phyloP scores from a whole-genome alignment of 139 green algal genomes.

The Coccomyxa sp. region DNA sequence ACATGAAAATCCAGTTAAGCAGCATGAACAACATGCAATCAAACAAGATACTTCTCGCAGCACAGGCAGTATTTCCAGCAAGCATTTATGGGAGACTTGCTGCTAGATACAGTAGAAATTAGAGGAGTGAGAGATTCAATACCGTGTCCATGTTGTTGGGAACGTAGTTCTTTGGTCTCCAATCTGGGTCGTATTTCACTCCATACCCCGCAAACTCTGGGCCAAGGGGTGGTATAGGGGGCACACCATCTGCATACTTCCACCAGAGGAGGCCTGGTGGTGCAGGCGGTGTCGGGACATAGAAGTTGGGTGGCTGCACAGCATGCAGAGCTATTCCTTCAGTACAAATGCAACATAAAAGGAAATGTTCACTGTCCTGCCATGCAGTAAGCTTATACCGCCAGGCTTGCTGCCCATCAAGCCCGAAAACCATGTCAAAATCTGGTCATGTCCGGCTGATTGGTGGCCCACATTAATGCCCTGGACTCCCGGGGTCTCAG shows the following conservation, averaged over 20 bases:
- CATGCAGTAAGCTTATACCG: not conserved
- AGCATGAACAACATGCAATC: not conserved
- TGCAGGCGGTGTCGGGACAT: slow-evolving; percentile 7
- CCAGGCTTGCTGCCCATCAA: not conserved
- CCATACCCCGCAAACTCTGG: not conserved
- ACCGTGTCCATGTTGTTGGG: not conserved
- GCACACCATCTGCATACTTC: slow-evolving; percentile 17
- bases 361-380: not conserved
- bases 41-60: not conserved
- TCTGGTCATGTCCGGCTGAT: not conserved
- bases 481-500: not conserved
- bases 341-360: not conserved
- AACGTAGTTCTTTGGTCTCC: not conserved
- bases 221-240: slow-evolving; percentile 1
- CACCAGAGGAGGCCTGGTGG: slow-evolving; percentile 33
- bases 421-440: not conserved
- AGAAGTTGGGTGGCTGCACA: slow-evolving; percentile 21
- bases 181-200: not conserved
- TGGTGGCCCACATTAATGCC: not conserved
- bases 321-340: not conserved
- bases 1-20: not conserved
- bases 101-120: not conserved
- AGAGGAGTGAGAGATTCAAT: slow-evolving; percentile 13
- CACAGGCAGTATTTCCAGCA: not conserved
- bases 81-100: not conserved